Base-by-base conservation (phyloP, 108 stramenopile genomes). In the Cyclostephanos invisitatus region DNA sequence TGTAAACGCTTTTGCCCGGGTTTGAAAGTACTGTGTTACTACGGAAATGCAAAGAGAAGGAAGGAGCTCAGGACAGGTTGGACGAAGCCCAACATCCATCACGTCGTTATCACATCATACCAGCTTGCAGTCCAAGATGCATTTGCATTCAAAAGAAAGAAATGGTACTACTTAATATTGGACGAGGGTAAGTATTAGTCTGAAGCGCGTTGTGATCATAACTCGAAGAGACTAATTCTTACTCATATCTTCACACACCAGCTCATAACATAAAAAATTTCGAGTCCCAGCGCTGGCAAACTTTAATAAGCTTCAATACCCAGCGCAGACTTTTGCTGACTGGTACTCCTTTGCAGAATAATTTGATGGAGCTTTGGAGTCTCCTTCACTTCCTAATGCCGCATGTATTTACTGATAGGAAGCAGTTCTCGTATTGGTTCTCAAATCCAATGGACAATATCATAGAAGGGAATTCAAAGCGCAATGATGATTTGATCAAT, bases 221-320 rank as follows among this genome's bases (percentile, higher is more conserved):
- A n/a, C n/a, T n/a, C n/a, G n/a, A n/a, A n/a, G n/a, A n/a, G n/a
- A n/a, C n/a, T n/a, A n/a, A n/a, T n/a, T n/a, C n/a, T n/a, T n/a
- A n/a, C n/a, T n/a, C n/a, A n/a, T n/a, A n/a, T n/a, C n/a, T n/a
- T n/a, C n/a, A n/a, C n/a, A n/a, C n/a, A n/a, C n/a, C n/a, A n/a
- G 99, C 97, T 1, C 98, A 99, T 72, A 97, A 98, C 81, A 98
- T 99, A 77, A 98, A 98, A 75, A 99, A 99, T 72, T 99, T 98
- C 79, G 91, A 97, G 73, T 89, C 87, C 64, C 96, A 97, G 77
- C 83, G 98, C 9, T 99, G 99, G 99, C 98, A 98, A 61, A 98
- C 99, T n/a, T 87, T 99, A 38, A 86, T 99, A 40, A 95, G 89
- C 47, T 98, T 98, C 79, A 96, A 98, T 68, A 91, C 96, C 0